Base-by-base conservation (phyloP, 257 asterid genomes). In the Ophiorrhiza pumila region DNA sequence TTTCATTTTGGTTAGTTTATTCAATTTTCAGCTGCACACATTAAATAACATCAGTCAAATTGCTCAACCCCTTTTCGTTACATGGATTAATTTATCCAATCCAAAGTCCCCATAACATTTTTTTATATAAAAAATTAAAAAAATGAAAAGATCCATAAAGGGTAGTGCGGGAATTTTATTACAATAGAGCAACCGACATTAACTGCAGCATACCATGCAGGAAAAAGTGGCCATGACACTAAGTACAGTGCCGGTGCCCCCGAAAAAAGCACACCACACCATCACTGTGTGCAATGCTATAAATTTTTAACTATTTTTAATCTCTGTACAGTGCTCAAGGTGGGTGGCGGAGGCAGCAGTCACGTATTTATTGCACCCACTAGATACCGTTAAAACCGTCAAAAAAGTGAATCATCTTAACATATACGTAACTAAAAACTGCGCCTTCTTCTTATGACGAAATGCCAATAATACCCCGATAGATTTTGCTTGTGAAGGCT, bases 391-490 rank as follows among this genome's bases (percentile, higher is more conserved):
- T 72, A 83, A 80, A 84, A 76, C 87, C 78, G 83, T 74, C 83
- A 70, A 82, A 61, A 84, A 84, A 82, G 82, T 72, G 73, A 65
- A 23, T 9, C 62, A 20, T 50, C 57, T 18, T n/a, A n/a, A n/a
- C 25, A 7, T 4, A 35, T 46, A 49, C n/a, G n/a, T 68, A 76
- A 76, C 80, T 49, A 61, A 63, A 76, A 68, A 53, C 68, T 41
- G 43, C 27, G 60, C 17, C 7, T 55, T 31, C 7, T 55, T 31
- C 49, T 1, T 2, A 17, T n/a, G 9, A 0, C 1, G 35, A 10
- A 84, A 72, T 86, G 66, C 76, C 93, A 32, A 76, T 12, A 64
- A 37, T 79, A 55, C 85, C 78, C 81, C n/a, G n/a, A n/a, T n/a
- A n/a, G n/a, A n/a, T n/a, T n/a, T n/a, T 7, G 39, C 20, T 29